Evolutionary conservation across 805 yeast species (phyloP).

Genomic region (Brettanomyces custersianus): DNA sequence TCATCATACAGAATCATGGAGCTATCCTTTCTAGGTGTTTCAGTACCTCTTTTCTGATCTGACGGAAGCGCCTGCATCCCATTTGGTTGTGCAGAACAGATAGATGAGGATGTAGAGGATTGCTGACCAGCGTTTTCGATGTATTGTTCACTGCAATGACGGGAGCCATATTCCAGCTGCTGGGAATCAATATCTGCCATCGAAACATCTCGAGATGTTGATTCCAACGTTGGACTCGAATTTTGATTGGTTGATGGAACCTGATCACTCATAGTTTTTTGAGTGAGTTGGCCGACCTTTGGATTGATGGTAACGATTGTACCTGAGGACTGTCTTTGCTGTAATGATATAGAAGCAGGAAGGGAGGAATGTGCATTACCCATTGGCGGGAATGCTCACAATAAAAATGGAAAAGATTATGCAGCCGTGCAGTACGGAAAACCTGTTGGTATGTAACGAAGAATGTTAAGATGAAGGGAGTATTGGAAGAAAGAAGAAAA

Average conservation of each 20-base stretch:
- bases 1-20: too few species aligned
- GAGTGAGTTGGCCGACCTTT: neutral
- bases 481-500: neutral
- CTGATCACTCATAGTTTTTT: neutral
- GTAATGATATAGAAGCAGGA: neutral
- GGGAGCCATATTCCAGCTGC: constrained; percentile 4
- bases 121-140: constrained; percentile 8
- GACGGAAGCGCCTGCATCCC: too few species aligned
- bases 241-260: too few species aligned
- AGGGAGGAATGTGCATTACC: constrained; percentile 1
- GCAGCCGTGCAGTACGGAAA: too few species aligned
- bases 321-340: constrained; percentile 2
- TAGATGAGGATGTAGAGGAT: constrained; percentile 1
- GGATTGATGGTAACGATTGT: constrained; percentile 2
- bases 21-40: too few species aligned
- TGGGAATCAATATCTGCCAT: constrained; percentile 25
- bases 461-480: constrained; percentile 1
- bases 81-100: too few species aligned
- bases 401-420: too few species aligned
- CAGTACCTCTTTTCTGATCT: too few species aligned
- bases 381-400: too few species aligned
- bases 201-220: constrained; percentile 23
- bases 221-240: neutral
- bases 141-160: constrained; percentile 6
- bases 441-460: too few species aligned